A percentile compares a stretch with the other conserved stretches of the same genome.
These are phyloP conservation scores for Pneumocystis oryctolagi DNA, from an alignment of 1,139 yeast genomes.

Conservation along the genomic window DNA sequence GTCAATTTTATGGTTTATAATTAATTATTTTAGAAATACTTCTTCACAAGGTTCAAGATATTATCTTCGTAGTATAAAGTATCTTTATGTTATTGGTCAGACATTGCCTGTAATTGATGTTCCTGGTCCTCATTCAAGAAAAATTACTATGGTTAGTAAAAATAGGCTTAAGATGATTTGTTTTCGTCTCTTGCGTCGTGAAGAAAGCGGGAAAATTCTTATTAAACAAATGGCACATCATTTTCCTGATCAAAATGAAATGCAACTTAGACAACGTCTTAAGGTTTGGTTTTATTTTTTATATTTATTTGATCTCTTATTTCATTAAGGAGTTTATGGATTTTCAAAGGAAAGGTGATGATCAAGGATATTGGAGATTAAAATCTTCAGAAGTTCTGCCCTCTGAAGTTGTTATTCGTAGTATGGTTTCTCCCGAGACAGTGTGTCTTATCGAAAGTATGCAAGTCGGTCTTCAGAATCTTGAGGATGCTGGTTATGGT, in stretches of 20 bases:
- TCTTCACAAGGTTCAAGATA: conserved; percentile 33
- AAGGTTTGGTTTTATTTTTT: conserved; percentile 26
- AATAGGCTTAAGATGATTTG: conserved; percentile 89
- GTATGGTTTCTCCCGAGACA: conserved; percentile 91
- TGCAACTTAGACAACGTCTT: conserved; percentile 89
- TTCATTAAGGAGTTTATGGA: conserved; percentile 68
- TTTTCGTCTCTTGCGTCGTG: conserved; percentile 67
- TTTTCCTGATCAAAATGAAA: conserved; percentile 93
- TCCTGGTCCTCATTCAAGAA: conserved; percentile 95
- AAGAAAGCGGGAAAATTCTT: conserved; percentile 56
- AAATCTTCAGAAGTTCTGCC: conserved; percentile 62
- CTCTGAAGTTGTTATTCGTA: conserved; percentile 58
- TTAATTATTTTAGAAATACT: conserved; percentile 36
- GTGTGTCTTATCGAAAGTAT: conserved; percentile 72
- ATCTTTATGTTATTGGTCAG: conserved; percentile 79
- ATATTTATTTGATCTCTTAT: neutral
- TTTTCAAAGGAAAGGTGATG: conserved; percentile 86
- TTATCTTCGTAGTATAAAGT: conserved; percentile 50
- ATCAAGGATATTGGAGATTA: conserved; percentile 91
- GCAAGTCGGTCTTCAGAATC: conserved; percentile 79
- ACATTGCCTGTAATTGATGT: conserved; percentile 84
- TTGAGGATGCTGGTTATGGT: conserved; percentile 57
- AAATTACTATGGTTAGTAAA: conserved; percentile 84
- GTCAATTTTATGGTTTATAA: neutral
- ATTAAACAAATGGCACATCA: conserved; percentile 83